A percentile compares a stretch with the other conserved stretches of the same genome.
Conservation (phyloP, 345 rosid species). For the Brassica napus region Da-Ae NC_063446.1:13666001-13666500, state of each 20-base stretch:
- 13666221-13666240: conserved; percentile 77
- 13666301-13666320: conserved; percentile 99
- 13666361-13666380: conserved; percentile 83
- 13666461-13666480: conserved; percentile 19
- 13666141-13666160: conserved; percentile 95
- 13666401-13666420: conserved; percentile 28
- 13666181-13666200: conserved; percentile 84
- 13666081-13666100: conserved; percentile 83
- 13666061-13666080: conserved; percentile 92
- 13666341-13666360: conserved; percentile 98
- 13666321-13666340: conserved; percentile 97
- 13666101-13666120: conserved; percentile 80
- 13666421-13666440: conserved; percentile 7
- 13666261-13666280: conserved; percentile 49
- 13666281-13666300: conserved; percentile 80
- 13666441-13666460: conserved; percentile 3
- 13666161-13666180: conserved; percentile 94
- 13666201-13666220: conserved; percentile 91
- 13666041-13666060: conserved; percentile 71
- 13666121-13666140: conserved; percentile 89
- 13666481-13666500: conserved; percentile 72
- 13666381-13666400: conserved; percentile 99
- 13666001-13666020: conserved; percentile 58
- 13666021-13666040: conserved; percentile 74
- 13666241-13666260: conserved; percentile 75